Conservation (phyloP, 2,329 filamentous ascomycete species). For the Ceratocystis cacaofunesta region DNA sequence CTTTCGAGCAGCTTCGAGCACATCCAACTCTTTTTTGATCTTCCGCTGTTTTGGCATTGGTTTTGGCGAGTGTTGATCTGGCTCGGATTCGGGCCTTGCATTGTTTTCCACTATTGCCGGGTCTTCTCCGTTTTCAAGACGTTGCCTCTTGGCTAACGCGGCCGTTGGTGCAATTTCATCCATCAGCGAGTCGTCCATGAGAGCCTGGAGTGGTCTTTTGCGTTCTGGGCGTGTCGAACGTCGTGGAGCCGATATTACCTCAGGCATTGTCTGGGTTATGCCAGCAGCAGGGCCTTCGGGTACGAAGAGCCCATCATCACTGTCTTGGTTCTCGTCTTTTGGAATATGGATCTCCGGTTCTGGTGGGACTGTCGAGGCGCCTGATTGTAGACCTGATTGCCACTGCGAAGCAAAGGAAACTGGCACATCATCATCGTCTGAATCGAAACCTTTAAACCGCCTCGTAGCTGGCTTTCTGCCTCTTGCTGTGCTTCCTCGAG, state of each 20-base stretch:
- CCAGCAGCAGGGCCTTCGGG: slow-evolving; percentile 30
- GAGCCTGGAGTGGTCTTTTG: slow-evolving; percentile 30
- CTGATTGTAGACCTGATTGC: slow-evolving; percentile 2
- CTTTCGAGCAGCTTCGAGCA: slow-evolving; percentile 50
- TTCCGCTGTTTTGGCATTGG: slow-evolving; percentile 30
- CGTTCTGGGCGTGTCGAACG: slow-evolving; percentile 25
- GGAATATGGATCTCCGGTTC: slow-evolving; percentile 6
- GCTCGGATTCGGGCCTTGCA: slow-evolving; percentile 17
- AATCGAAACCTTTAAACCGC: slow-evolving; percentile 61
- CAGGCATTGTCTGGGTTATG: slow-evolving; percentile 18
- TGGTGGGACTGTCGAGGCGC: slow-evolving; percentile 15
- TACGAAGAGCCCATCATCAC: slow-evolving; percentile 40
- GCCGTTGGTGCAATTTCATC: slow-evolving; percentile 63
- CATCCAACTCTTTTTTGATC: slow-evolving; percentile 47
- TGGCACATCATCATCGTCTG: slow-evolving; percentile 26
- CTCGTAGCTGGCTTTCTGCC: slow-evolving; percentile 31
- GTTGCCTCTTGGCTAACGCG: slow-evolving; percentile 63
- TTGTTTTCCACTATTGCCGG: slow-evolving; percentile 22
- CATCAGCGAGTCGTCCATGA: slow-evolving; percentile 39
- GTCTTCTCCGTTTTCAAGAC: slow-evolving; percentile 43
- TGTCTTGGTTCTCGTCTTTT: slow-evolving; percentile 18
- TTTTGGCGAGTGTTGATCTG: slow-evolving; percentile 15
- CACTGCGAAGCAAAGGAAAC: slow-evolving; percentile 15
- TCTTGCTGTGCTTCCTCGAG: slow-evolving; percentile 22
- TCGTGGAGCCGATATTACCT: slow-evolving; percentile 20